phyloP scores from a whole-genome alignment of 2,329 filamentous ascomycete genomes.

The Hymenoscyphus albidus region DNA sequence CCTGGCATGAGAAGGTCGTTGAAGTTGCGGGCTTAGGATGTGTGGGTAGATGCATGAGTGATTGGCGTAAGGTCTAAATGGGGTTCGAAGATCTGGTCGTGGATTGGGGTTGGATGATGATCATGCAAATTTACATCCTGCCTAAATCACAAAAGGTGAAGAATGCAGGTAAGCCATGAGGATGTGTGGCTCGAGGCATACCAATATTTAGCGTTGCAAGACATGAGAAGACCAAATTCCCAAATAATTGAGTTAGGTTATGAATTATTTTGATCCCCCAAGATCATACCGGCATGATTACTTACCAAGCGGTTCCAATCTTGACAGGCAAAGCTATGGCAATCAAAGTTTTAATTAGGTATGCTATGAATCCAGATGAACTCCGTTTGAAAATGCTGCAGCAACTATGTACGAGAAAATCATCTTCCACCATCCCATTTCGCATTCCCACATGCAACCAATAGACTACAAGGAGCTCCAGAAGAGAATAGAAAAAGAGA shows the following conservation, averaged over 20 bases:
- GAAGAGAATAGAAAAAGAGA: background rate
- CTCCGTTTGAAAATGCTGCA: background rate
- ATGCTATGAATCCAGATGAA: background rate
- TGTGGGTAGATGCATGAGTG: constrained; percentile 92
- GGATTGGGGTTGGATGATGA: background rate
- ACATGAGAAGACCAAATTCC: background rate
- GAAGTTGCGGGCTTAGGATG: constrained; percentile 88
- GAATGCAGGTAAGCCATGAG: background rate
- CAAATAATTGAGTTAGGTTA: background rate
- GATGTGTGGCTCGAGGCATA: background rate
- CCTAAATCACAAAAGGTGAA: background rate
- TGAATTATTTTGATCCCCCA: background rate
- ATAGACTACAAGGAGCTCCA: background rate
- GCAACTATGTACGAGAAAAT: background rate
- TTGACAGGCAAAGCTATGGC: too few relatives aligned
- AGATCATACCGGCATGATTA: too few relatives aligned
- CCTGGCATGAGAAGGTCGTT: constrained; percentile 98
- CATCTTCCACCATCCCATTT: background rate
- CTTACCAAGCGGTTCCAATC: too few relatives aligned
- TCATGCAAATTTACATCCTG: background rate
- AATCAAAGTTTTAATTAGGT: background rate
- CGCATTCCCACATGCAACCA: background rate
- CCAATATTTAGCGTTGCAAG: background rate
- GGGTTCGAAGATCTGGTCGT: background rate
- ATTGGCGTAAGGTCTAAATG: constrained; percentile 78